Evolutionary conservation across 148 eudicot genomes (phyloP).

Genomic region (Rhododendron griersonianum): DNA sequence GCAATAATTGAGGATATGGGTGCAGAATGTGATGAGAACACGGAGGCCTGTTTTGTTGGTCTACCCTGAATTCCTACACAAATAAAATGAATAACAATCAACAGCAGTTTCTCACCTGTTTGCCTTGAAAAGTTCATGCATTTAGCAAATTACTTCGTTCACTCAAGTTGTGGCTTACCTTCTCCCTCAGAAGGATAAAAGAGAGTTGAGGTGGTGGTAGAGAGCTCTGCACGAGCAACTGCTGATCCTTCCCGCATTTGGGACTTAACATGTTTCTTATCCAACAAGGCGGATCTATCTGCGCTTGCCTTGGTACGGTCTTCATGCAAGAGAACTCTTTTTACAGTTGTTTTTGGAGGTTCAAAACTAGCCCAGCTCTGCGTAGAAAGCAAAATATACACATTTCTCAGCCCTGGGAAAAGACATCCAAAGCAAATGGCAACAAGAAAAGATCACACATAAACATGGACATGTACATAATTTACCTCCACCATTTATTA

Average conservation of each 20-base stretch:
- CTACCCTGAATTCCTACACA: conserved; percentile 39
- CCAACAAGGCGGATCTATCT: conserved; percentile 33
- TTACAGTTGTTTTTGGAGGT: conserved; percentile 80
- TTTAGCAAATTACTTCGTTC: not conserved
- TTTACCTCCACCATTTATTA: not conserved
- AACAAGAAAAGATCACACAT: conserved; percentile 2
- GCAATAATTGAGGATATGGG: conserved; percentile 19
- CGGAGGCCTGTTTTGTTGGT: conserved; percentile 22
- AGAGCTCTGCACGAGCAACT: conserved; percentile 24
- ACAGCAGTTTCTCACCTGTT: not conserved
- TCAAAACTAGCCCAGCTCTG: conserved; percentile 82
- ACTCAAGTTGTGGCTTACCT: conserved; percentile 32
- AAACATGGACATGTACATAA: not conserved
- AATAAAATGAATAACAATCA: conserved; percentile 1
- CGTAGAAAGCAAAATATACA: conserved; percentile 6
- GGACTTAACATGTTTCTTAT: conserved; percentile 33
- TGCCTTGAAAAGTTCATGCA: not conserved
- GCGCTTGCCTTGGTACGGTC: conserved; percentile 20
- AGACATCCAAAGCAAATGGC: conserved; percentile 11
- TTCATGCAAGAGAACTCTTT: conserved; percentile 49
- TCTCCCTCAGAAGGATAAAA: conserved; percentile 27
- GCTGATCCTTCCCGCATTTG: conserved; percentile 29
- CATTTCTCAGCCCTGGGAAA: conserved; percentile 1
- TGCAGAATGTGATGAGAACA: conserved; percentile 19
- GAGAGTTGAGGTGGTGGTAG: conserved; percentile 18